Percentiles rank a stretch among this genome's conserved stretches.
Evolutionary conservation across 495 filamentous ascomycete genomes (phyloP).

Genomic region (Xylaria palmicola): DNA sequence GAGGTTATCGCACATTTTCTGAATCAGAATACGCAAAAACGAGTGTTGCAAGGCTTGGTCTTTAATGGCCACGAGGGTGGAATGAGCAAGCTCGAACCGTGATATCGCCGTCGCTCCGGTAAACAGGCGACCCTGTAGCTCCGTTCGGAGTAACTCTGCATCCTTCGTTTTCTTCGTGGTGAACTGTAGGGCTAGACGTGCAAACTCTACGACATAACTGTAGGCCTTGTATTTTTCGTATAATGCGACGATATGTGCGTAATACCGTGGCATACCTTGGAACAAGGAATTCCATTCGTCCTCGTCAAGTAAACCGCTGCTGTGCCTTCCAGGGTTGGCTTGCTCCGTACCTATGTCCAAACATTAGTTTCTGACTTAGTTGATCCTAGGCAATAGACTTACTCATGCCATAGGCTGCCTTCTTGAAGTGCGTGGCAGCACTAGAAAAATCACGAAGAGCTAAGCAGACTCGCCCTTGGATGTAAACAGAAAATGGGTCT

Average conservation of each 20-base stretch:
- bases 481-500: constrained; percentile 75
- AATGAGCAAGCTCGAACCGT: constrained; percentile 79
- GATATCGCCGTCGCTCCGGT: constrained; percentile 71
- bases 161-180: constrained; percentile 37
- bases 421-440: constrained; percentile 76
- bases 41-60: constrained; percentile 65
- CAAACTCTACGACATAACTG: constrained; percentile 81
- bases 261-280: constrained; percentile 77
- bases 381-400: constrained; percentile 35
- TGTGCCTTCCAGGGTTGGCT: constrained; percentile 40
- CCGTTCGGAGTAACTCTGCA: constrained; percentile 48
- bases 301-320: constrained; percentile 65
- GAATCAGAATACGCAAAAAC: constrained; percentile 64
- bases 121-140: constrained; percentile 82
- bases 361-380: constrained; percentile 9
- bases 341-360: constrained; percentile 21
- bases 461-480: constrained; percentile 79
- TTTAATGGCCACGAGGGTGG: constrained; percentile 68
- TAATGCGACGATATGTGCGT: constrained; percentile 77
- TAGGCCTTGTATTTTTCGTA: constrained; percentile 75
- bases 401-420: constrained; percentile 80
- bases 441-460: constrained; percentile 66
- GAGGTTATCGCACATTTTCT: constrained; percentile 65
- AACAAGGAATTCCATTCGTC: constrained; percentile 70
- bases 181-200: constrained; percentile 73